These are phyloP conservation scores for Pythium monospermum DNA, from an alignment of 352 stramenopile species.

Conservation along the genomic window DNA sequence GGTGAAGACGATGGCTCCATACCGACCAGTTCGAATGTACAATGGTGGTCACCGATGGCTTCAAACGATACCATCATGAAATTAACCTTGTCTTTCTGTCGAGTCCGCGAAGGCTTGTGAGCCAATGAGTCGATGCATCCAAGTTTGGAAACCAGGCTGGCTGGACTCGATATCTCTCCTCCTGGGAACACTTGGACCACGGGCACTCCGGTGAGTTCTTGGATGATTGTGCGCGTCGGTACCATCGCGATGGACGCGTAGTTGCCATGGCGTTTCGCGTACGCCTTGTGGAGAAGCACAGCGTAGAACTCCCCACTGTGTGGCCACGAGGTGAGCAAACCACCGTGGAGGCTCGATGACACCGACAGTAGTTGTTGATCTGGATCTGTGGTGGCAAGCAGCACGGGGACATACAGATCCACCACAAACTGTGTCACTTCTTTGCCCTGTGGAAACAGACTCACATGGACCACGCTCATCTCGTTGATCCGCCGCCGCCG, in stretches of 20 bases:
- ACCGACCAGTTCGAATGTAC: conserved; percentile 20
- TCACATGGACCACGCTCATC: conserved; percentile 2
- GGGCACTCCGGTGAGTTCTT: conserved; percentile 37
- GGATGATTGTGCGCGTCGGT: conserved; percentile 29
- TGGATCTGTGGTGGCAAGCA: conserved; percentile 20
- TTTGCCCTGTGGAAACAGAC: background rate
- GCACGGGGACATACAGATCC: conserved; percentile 39
- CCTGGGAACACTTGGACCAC: conserved; percentile 2
- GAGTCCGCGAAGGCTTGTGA: background rate
- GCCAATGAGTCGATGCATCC: background rate
- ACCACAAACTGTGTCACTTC: conserved; percentile 22
- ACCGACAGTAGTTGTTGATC: too few relatives aligned
- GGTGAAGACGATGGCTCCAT: background rate
- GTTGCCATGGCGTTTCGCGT: conserved; percentile 44
- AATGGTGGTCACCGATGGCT: conserved; percentile 19
- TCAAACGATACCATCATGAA: conserved; percentile 23
- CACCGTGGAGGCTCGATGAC: background rate
- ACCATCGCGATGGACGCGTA: conserved; percentile 24
- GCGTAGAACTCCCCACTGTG: conserved; percentile 29
- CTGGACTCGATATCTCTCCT: too few relatives aligned
- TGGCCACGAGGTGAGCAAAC: conserved; percentile 9
- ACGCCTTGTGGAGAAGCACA: conserved; percentile 51
- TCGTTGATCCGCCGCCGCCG: too few relatives aligned
- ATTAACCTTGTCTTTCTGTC: background rate
- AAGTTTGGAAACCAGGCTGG: too few relatives aligned